phyloP scores from a whole-genome alignment of 2,329 filamentous ascomycete species.

The Claviceps digitariae region DNA sequence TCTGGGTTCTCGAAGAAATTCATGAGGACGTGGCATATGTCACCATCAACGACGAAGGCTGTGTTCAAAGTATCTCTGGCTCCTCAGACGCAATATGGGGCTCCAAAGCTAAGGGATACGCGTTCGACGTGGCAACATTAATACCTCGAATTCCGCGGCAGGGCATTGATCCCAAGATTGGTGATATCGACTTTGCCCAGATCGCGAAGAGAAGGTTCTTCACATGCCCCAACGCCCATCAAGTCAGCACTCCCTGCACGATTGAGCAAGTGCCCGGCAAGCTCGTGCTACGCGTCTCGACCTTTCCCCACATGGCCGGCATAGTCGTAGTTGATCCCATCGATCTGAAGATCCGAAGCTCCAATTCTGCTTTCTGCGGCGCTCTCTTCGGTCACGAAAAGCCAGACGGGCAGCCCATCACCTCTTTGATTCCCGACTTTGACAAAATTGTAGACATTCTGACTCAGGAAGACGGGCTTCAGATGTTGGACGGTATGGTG shows the following conservation, averaged over 20 bases:
- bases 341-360: slow-evolving; percentile 70
- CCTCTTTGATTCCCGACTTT: slow-evolving; percentile 72
- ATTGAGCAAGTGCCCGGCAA: slow-evolving; percentile 59
- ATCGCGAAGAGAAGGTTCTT: slow-evolving; percentile 64
- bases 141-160: slow-evolving; percentile 73
- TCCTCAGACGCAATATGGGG: slow-evolving; percentile 82
- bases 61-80: slow-evolving; percentile 57
- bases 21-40: slow-evolving; percentile 81
- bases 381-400: slow-evolving; percentile 82
- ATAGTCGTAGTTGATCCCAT: slow-evolving; percentile 84
- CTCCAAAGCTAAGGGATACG: slow-evolving; percentile 48
- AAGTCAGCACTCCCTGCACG: slow-evolving; percentile 71
- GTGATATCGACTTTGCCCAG: slow-evolving; percentile 65
- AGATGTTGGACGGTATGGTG: slow-evolving; percentile 83
- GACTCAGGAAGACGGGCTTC: slow-evolving; percentile 73
- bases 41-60: slow-evolving; percentile 62
- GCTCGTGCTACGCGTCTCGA: slow-evolving; percentile 70
- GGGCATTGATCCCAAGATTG: slow-evolving; percentile 53
- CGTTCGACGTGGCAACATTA: slow-evolving; percentile 63
- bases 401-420: slow-evolving; percentile 68
- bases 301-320: slow-evolving; percentile 92
- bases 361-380: slow-evolving; percentile 87
- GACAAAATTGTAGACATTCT: slow-evolving; percentile 70
- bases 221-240: slow-evolving; percentile 65
- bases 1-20: slow-evolving; percentile 97